Base-by-base conservation (phyloP, 768 basidiomycete species). In the Cystofilobasidium bisporidii region DNA sequence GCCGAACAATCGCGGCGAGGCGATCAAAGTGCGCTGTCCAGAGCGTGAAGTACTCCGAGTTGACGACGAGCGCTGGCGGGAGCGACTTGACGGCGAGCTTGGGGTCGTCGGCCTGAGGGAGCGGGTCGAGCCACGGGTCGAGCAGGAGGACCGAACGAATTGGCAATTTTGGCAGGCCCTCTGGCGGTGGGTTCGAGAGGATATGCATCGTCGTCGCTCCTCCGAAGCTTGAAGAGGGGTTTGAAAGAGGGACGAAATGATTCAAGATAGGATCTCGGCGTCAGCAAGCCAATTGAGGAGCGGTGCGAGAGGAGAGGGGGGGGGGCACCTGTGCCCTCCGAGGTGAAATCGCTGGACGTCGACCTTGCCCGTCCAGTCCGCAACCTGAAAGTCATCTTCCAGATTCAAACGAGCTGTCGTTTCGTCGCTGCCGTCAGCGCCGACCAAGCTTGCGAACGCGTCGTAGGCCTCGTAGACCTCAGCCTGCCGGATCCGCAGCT, bases 11-110 rank as follows among this genome's bases (percentile, higher is more conserved):
- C 33, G 80, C 80, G 71, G 79, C 72, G 57, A 89, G 76, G 26
- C 84, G 79, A 38, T 78, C 75, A 72, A 88, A 90, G 74, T 91
- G 88, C 56, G 81, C 81, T 56, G 82, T 81, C 89, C 89, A 91
- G 3, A 89, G 78, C 1, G 88, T 88, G 73, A 91, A 91, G 0
- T 76, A 79, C 73, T 88, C 85, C 22, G 87, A 87, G 73, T 88
- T 88, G 72, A 92, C 83, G 18, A 89, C 83, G 56, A 88, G 74
- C 72, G 87, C 72, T 10, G 79, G 79, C 17, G 74, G 73, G 45
- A 74, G 72, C 15, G 75, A n/a, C 65, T 62, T 41, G 22, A 45
- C 60, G 24, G 43, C 32, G 6, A 66, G 59, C 36, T 66, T 66
- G 36, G 36, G 33, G 26, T 66, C 65, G 48, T 66, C 65, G 18